Conservation (phyloP, 2,329 filamentous ascomycete species). For the Phyllosticta citriasiana region DNA sequence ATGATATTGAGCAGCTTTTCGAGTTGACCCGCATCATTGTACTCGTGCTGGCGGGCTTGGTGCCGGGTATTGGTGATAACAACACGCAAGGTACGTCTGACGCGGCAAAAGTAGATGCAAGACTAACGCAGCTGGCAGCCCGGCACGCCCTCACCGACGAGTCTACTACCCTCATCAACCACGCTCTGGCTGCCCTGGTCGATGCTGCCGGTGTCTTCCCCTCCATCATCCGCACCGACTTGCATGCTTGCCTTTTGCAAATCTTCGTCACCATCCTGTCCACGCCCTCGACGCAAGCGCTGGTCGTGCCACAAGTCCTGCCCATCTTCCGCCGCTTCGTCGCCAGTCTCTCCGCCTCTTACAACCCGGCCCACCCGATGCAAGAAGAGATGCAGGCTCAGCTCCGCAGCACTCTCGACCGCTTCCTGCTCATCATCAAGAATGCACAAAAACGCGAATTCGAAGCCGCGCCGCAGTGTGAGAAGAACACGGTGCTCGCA, state of each 20-base stretch:
- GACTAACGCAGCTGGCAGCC: conserved; percentile 43
- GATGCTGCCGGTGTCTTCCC: conserved; percentile 95
- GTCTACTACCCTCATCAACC: conserved; percentile 67
- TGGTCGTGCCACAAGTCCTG: conserved; percentile 80
- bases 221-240: conserved; percentile 87
- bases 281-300: conserved; percentile 75
- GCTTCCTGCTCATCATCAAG: conserved; percentile 71
- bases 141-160: conserved; percentile 80
- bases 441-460: conserved; percentile 66
- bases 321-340: conserved; percentile 90
- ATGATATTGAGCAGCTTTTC: conserved; percentile 96
- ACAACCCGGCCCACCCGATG: conserved; percentile 20
- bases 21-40: conserved; percentile 95
- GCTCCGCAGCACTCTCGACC: conserved; percentile 69
- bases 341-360: conserved; percentile 52
- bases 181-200: conserved; percentile 77
- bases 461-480: conserved; percentile 71
- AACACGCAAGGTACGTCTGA: conserved; percentile 22
- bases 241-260: conserved; percentile 93
- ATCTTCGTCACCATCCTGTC: conserved; percentile 91
- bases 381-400: conserved; percentile 52
- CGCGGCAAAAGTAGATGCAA: too few species aligned
- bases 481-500: conserved; percentile 85
- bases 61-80: conserved; percentile 67
- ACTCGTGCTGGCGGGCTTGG: conserved; percentile 73